Conservation (phyloP, 2,329 filamentous ascomycete species). For the Fusarium buharicum region DNA sequence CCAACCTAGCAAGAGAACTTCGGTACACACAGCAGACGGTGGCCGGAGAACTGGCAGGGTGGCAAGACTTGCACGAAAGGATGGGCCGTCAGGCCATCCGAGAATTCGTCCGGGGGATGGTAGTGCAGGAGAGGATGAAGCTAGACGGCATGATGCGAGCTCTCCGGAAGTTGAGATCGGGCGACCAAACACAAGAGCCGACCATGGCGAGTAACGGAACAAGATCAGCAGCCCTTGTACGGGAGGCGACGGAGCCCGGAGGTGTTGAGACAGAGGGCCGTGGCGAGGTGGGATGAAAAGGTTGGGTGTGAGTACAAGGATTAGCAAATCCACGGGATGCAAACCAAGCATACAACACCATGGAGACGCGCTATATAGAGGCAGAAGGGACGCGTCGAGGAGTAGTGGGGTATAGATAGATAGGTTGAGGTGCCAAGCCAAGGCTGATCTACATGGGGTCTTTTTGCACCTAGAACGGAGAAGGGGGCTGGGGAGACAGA, state of each 20-base stretch:
- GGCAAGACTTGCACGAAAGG: constrained; percentile 88
- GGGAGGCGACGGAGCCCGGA: constrained; percentile 35
- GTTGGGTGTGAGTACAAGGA: constrained; percentile 28
- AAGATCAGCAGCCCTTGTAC: constrained; percentile 19
- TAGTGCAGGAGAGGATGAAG: constrained; percentile 81
- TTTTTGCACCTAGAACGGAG: constrained; percentile 22
- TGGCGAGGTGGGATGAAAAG: constrained; percentile 30
- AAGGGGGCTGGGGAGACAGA: constrained; percentile 20
- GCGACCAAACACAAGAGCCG: constrained; percentile 19
- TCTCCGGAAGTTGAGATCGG: constrained; percentile 67
- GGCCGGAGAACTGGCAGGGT: constrained; percentile 88
- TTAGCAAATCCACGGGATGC: constrained; percentile 13
- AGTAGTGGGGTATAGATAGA: constrained; percentile 21
- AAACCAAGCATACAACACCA: constrained; percentile 37
- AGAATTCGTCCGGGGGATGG: constrained; percentile 79
- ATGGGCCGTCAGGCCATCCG: constrained; percentile 79
- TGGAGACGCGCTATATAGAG: constrained; percentile 41
- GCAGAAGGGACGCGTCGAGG: constrained; percentile 35
- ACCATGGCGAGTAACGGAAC: constrained; percentile 28
- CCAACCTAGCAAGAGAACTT: constrained; percentile 81
- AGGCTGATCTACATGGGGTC: constrained; percentile 34
- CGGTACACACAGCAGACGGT: constrained; percentile 94
- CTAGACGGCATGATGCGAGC: constrained; percentile 84
- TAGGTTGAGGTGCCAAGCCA: constrained; percentile 6
- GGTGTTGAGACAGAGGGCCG: constrained; percentile 23